Conservation (phyloP, 2,329 filamentous ascomycete genomes). For the Dendryphion nanum region DNA sequence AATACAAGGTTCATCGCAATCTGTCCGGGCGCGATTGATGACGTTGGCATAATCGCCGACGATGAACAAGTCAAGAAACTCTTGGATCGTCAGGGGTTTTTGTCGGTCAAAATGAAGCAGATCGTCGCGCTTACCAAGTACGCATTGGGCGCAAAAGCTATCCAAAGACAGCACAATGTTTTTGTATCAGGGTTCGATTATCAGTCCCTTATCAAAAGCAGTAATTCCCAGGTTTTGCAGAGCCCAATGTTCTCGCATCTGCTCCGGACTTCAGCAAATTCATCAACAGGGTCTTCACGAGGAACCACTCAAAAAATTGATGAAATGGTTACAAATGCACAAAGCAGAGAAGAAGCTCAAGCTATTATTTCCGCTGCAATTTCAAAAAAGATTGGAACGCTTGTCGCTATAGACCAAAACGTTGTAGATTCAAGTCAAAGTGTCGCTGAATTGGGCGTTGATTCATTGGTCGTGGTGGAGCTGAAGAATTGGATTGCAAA, state of each 20-base stretch:
- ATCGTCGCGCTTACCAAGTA: background rate
- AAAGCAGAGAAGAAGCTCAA: too few relatives aligned
- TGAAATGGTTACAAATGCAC: too few relatives aligned
- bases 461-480: conserved; percentile 1
- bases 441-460: too few relatives aligned
- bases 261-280: too few relatives aligned
- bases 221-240: too few relatives aligned
- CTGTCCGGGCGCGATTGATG: background rate
- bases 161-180: background rate
- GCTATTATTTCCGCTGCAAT: too few relatives aligned
- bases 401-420: too few relatives aligned
- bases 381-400: too few relatives aligned
- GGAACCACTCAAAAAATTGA: too few relatives aligned
- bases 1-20: background rate
- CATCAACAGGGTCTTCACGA: too few relatives aligned
- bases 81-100: background rate
- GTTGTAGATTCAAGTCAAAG: too few relatives aligned
- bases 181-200: background rate
- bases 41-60: background rate
- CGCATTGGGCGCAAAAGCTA: background rate
- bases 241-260: too few relatives aligned
- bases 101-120: background rate
- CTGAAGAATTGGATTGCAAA: conserved; percentile 2
- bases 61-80: background rate
- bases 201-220: background rate